phyloP scores from a whole-genome alignment of 139 green algal genomes.

The Auxenochlorella pyrenoidosa region DNA sequence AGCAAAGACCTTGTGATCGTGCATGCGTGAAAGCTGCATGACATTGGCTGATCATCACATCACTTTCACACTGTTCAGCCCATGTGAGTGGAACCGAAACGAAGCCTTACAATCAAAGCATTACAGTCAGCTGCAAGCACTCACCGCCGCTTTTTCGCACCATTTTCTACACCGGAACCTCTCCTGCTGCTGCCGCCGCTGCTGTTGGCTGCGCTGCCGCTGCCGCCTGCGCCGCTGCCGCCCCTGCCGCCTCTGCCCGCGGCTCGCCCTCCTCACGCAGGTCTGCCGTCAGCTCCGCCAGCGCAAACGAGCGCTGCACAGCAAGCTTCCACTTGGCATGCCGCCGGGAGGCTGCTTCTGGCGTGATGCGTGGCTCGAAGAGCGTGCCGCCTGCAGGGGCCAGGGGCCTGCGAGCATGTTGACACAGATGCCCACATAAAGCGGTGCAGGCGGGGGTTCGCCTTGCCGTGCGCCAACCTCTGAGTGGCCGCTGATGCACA shows the following conservation, averaged over 20 bases:
- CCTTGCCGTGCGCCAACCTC: too few species aligned
- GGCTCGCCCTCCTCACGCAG: constrained; percentile 16
- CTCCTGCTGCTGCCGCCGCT: neutral
- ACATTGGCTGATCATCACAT: too few species aligned
- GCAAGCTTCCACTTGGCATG: constrained; percentile 78
- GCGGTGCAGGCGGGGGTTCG: too few species aligned
- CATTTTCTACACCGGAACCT: too few species aligned
- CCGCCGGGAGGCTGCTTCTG: constrained; percentile 45
- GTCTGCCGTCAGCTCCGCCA: constrained; percentile 63
- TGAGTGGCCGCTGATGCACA: neutral
- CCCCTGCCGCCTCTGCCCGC: neutral
- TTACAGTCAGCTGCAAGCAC: too few species aligned
- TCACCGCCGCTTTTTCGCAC: too few species aligned
- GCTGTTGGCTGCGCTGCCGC: neutral
- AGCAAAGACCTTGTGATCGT: too few species aligned
- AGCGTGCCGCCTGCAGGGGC: constrained; percentile 24
- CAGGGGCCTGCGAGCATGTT: neutral
- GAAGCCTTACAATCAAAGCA: too few species aligned
- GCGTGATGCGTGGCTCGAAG: constrained; percentile 43
- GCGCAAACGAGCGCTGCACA: constrained; percentile 69
- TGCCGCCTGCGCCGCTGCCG: neutral
- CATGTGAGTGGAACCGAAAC: too few species aligned
- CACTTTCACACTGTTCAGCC: too few species aligned
- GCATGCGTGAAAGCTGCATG: too few species aligned
- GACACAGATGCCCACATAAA: neutral